Evolutionary conservation across 2,329 filamentous ascomycete species (phyloP), one percentile per base, ranked within the genome.

Genomic region (Aspergillus tanneri): DNA sequence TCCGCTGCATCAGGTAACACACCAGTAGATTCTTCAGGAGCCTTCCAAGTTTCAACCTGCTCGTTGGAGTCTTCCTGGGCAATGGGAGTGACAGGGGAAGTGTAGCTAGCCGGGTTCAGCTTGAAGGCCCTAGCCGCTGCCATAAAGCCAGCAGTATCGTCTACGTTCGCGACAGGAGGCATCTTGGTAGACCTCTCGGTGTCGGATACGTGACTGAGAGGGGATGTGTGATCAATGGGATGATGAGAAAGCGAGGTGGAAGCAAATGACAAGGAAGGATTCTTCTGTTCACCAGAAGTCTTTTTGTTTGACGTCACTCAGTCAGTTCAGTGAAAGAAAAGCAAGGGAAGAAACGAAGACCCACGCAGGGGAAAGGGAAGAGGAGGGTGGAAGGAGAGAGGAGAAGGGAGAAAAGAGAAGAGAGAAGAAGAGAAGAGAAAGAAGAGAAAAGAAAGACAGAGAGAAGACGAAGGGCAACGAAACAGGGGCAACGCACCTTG

Each of bases 91-190:
- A 40, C 27, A 10, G 39, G 28, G 14, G 41, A 44, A 12, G 43
- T 49, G 16, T 50, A 53, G 4, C 21, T 36, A 21, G 39, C 43
- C 11, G 23, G 28, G 24, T 37, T 30, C 14, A 55, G 27, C 22
- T 48, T 57, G 14, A 57, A 48, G 32, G 52, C 47, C 24, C 59
- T 57, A 47, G 59, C 54, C 40, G 57, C 62, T 19, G 55, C 60
- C 58, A 65, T 59, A 32, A 65, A 65, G 42, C 48, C 60, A 46
- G 54, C 56, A 5, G 60, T 57, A 36, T 65, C 61, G 42, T 64
- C 58, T 10, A 65, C 34, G 28, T 60, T 21, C 18, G 60, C 53
- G 21, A 55, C 23, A 12, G 44, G 30, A 42, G 44, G n/a, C 46
- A 38, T 54, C 12, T 19, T 42, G 19, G 12, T 14, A 34, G 42